A percentile compares a stretch with the other conserved stretches of the same genome.
Evolutionary conservation across 2,329 filamentous ascomycete genomes (phyloP).

Genomic region (Alternaria triticina): DNA sequence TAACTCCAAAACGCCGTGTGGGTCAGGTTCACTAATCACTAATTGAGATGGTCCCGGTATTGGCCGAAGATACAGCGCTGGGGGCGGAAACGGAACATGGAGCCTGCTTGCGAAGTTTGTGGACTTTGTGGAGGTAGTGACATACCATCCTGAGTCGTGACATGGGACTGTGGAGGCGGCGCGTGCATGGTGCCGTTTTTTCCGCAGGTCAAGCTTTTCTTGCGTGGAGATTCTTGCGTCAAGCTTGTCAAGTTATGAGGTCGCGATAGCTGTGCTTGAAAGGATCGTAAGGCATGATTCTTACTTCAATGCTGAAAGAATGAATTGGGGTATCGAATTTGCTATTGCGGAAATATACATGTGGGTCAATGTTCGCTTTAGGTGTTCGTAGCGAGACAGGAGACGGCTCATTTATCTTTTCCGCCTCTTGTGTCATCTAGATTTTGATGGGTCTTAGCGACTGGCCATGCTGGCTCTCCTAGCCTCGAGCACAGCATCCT

Average conservation of each 20-base stretch:
- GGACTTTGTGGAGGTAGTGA: neutral
- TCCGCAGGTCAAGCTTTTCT: neutral
- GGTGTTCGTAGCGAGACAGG: neutral
- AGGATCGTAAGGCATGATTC: accelerated
- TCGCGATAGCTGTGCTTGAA: neutral
- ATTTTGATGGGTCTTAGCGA: slow-evolving; percentile 4
- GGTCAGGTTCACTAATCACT: neutral
- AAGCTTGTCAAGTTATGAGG: neutral
- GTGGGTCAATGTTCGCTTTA: neutral
- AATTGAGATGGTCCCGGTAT: neutral
- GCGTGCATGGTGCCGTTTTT: neutral
- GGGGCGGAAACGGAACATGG: neutral
- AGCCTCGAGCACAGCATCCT: slow-evolving; percentile 40
- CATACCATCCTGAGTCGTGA: neutral
- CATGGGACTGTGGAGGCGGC: neutral
- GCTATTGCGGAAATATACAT: neutral
- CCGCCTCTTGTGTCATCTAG: neutral
- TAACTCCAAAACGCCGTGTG: neutral
- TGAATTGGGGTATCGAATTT: slow-evolving; percentile 9
- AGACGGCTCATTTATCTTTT: neutral
- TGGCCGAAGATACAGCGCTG: too few relatives aligned
- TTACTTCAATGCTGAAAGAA: neutral
- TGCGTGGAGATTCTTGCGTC: neutral
- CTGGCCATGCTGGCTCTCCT: slow-evolving; percentile 40
- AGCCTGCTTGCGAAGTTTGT: neutral